Evolutionary conservation across 176 grass and related monocot species (phyloP), one percentile per base, ranked within the genome.

Genomic region (Carex littledalei): DNA sequence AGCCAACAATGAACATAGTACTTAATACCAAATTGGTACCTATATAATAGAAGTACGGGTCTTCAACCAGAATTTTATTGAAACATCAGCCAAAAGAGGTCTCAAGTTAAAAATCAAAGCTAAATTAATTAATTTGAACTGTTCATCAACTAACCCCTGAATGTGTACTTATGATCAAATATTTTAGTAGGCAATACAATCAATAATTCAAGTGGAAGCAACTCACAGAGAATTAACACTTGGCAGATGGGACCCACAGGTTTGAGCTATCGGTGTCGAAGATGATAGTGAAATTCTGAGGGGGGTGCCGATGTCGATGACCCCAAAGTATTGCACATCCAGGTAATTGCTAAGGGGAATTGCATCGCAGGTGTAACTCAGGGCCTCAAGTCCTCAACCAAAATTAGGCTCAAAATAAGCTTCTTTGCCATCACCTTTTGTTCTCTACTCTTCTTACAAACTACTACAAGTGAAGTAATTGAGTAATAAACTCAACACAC

Each of bases 251-350:
- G 16, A 98, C 91, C 96, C 96, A 98, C n/a, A 98, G 68, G 71
- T 98, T 98, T 16, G 96, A 98, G 85, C 96, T 98, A 2, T 93
- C 96, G 1, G 96, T 98, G 57, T 98, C 96, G 4, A 95, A 98
- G 63, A 98, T 98, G 3, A 95, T 93, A 0, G 89, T 95, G 81
- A 98, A 95, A 34, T 98, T 93, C 82, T 98, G 95, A 6, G 93
- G 76, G 26, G 95, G 0, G 93, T 90, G 80, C 95, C 93, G 32
- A 95, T 24, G 34, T 93, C 93, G 26, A 98, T 81, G 12, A 86
- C 88, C 20, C 95, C 95, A 18, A 81, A 98, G 89, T 98, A 98
- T 70, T 98, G 95, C 1, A 93, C 94, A 81, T 95, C 90, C 61
- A 98, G 88, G 71, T 98, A 95, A 63, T 98, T 91, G 10, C 88